Evolutionary conservation across 2,329 filamentous ascomycete genomes (phyloP).

Genomic region (Talaromyces rugulosus): DNA sequence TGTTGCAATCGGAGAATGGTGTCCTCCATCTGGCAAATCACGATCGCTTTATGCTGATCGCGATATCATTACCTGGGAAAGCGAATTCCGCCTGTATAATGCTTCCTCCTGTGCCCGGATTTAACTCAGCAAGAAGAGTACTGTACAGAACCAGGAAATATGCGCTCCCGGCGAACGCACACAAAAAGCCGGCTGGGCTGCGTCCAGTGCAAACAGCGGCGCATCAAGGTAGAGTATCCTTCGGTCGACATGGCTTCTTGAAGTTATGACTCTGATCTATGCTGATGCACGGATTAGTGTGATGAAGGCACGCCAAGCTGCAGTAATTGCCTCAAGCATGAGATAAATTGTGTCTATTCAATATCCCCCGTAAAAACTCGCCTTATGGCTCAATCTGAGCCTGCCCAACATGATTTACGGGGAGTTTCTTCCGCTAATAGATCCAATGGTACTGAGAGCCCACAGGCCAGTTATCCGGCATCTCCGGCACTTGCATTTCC

Average conservation of each 20-base stretch:
- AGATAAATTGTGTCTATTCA: slow-evolving; percentile 21
- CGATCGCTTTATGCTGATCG: neutral
- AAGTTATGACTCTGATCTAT: neutral
- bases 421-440: neutral
- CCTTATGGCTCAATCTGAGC: slow-evolving; percentile 8
- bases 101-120: neutral
- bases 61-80: neutral
- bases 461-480: slow-evolving; percentile 1
- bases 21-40: neutral
- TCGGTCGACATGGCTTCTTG: neutral
- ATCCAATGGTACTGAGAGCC: neutral
- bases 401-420: neutral
- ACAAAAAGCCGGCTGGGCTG: slow-evolving; percentile 16
- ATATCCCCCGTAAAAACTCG: slow-evolving; percentile 14
- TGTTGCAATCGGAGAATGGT: neutral
- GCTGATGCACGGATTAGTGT: slow-evolving; percentile 14
- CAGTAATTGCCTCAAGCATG: slow-evolving; percentile 22
- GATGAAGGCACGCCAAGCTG: slow-evolving; percentile 21
- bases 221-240: slow-evolving; percentile 13
- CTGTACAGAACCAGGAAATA: neutral
- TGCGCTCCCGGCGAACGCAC: slow-evolving; percentile 15
- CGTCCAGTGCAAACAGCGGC: slow-evolving; percentile 14
- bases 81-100: neutral
- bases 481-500: neutral
- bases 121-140: neutral